A percentile compares a stretch with the other conserved stretches of the same genome.
These are phyloP conservation scores for Chlorociboria aeruginascens DNA, from an alignment of 495 filamentous ascomycete species.

Conservation along the genomic window DNA sequence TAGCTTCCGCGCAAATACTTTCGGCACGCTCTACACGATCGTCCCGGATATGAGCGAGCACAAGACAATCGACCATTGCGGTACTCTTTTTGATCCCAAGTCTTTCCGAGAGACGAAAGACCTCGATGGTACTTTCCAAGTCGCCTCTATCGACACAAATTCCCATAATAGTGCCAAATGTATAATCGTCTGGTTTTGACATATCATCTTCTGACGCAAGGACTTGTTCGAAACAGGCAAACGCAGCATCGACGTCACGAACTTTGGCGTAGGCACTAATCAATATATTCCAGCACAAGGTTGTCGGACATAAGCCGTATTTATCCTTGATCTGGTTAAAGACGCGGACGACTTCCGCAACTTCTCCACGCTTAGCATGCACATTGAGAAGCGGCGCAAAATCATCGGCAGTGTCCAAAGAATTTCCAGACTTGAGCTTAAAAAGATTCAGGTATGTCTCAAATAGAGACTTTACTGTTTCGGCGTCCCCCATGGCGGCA, in stretches of 20 bases:
- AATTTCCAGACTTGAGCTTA: neutral
- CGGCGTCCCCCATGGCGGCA: conserved; percentile 40
- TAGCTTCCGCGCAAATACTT: conserved; percentile 33
- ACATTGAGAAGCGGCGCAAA: conserved; percentile 46
- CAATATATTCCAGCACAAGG: conserved; percentile 61
- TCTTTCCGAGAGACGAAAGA: conserved; percentile 45
- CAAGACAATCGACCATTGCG: conserved; percentile 49
- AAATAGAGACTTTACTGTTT: conserved; percentile 41
- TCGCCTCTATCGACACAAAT: conserved; percentile 66
- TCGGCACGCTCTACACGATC: conserved; percentile 48
- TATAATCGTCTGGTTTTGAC: conserved; percentile 39
- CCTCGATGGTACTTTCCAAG: conserved; percentile 46
- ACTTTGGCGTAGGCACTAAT: conserved; percentile 57
- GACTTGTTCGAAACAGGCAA: conserved; percentile 47
- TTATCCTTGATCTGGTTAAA: conserved; percentile 45
- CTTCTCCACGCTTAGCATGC: conserved; percentile 51
- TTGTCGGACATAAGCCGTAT: conserved; percentile 41
- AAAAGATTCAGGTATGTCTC: conserved; percentile 13
- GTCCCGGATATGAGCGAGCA: conserved; percentile 59
- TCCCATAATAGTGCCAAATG: conserved; percentile 60
- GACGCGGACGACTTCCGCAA: conserved; percentile 39
- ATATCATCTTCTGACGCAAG: conserved; percentile 22
- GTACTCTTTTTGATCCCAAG: conserved; percentile 25
- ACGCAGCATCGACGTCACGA: conserved; percentile 50
- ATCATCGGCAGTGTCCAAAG: neutral